These are phyloP conservation scores for Amauroascus niger DNA, from an alignment of 2,329 filamentous ascomycete species.

Conservation along the genomic window DNA sequence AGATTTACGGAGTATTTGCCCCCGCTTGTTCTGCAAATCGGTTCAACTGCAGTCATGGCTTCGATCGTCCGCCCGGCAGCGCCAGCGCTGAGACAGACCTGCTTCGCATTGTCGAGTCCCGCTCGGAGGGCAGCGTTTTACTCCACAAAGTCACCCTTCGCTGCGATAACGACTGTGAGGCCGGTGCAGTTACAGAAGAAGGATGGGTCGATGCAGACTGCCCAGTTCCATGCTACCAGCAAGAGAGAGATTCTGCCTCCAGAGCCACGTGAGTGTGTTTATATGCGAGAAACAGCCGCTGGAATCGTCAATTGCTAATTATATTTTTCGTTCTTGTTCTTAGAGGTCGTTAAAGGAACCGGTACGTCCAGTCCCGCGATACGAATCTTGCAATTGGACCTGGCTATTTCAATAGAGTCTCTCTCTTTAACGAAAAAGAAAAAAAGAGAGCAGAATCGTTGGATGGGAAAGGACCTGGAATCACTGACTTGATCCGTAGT, in stretches of 20 bases:
- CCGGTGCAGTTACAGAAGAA: conserved; percentile 25
- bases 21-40: neutral
- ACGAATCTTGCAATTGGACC: neutral
- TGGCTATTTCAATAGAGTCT: too few relatives aligned
- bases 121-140: conserved; percentile 17
- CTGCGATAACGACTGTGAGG: conserved; percentile 14
- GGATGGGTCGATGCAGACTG: conserved; percentile 45
- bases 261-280: conserved; percentile 60
- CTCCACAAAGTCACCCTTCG: conserved; percentile 19
- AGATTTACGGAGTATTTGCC: too few relatives aligned
- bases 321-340: conserved; percentile 11
- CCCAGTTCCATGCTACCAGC: conserved; percentile 79
- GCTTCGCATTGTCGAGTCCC: conserved; percentile 28
- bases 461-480: neutral
- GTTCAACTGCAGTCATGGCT: conserved; percentile 26
- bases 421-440: neutral
- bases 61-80: conserved; percentile 33
- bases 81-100: conserved; percentile 30
- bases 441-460: neutral
- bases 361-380: conserved; percentile 45
- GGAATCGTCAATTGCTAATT: neutral
- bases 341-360: conserved; percentile 66
- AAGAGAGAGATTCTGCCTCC: conserved; percentile 69
- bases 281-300: too few relatives aligned
- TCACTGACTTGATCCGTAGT: conserved; percentile 40